Conservation (phyloP, 129 eudicot species). For the Artemisia argyi region DNA sequence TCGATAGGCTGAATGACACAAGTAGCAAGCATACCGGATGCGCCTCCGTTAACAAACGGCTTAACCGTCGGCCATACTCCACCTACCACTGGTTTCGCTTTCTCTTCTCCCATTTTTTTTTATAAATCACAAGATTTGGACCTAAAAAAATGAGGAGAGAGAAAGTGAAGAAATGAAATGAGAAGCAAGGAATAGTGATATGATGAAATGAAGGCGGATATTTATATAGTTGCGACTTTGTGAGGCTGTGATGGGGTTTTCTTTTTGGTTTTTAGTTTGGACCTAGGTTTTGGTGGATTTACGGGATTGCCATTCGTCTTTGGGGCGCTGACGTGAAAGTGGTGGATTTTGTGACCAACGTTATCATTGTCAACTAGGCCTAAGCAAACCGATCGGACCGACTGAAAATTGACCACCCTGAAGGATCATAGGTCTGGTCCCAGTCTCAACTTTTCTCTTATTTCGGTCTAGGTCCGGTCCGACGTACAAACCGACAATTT, state of each 20-base stretch:
- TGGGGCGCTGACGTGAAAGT: too few species aligned
- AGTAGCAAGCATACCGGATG: constrained; percentile 94
- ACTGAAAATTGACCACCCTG: too few species aligned
- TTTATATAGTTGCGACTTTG: too few species aligned
- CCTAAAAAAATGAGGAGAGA: neutral
- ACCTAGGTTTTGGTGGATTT: neutral
- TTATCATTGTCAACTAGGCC: too few species aligned
- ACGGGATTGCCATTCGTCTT: too few species aligned
- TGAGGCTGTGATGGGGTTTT: neutral
- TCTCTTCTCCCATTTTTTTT: constrained; percentile 62
- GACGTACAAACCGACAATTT: too few species aligned
- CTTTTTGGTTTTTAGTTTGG: neutral
- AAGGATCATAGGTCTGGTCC: too few species aligned
- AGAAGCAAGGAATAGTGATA: constrained; percentile 10
- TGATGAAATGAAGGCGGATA: too few species aligned
- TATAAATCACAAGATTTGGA: neutral
- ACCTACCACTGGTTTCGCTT: constrained; percentile 40
- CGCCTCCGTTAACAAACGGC: constrained; percentile 93
- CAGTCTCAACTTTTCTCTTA: too few species aligned
- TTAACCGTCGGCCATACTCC: constrained; percentile 82
- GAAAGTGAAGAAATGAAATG: neutral
- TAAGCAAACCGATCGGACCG: too few species aligned
- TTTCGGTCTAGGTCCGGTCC: too few species aligned
- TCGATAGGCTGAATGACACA: constrained; percentile 94
- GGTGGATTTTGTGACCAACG: too few species aligned